A percentile compares a stretch with the other conserved stretches of the same genome.
Conservation (phyloP, 2,329 filamentous ascomycete genomes). For the Camillea tinctor region DNA sequence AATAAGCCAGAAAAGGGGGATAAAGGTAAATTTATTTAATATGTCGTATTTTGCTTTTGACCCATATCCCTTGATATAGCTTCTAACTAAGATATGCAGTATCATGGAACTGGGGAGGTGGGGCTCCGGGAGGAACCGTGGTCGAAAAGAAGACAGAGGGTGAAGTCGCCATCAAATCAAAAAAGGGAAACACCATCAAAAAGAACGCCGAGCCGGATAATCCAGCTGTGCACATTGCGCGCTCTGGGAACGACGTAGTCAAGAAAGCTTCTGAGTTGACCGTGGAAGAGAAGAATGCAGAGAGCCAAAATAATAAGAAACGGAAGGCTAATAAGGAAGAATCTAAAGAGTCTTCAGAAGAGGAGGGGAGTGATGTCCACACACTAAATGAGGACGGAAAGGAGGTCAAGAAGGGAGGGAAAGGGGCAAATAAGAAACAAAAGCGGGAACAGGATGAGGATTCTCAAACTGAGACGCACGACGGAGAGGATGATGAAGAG, state of each 20-base stretch:
- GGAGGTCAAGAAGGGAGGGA: slow-evolving; percentile 27
- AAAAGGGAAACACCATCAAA: slow-evolving; percentile 62
- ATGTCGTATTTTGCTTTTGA: not conserved
- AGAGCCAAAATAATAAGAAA: slow-evolving; percentile 21
- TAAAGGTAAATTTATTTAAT: slow-evolving; percentile 21
- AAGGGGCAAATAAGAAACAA: slow-evolving; percentile 30
- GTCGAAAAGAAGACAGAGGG: slow-evolving; percentile 61
- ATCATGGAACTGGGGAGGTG: slow-evolving; percentile 60
- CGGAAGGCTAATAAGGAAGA: slow-evolving; percentile 12
- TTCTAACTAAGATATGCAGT: slow-evolving; percentile 40
- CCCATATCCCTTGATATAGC: slow-evolving; percentile 5
- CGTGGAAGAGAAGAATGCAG: slow-evolving; percentile 46
- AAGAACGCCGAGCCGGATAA: slow-evolving; percentile 60
- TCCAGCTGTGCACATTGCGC: slow-evolving; percentile 58
- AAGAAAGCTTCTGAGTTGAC: slow-evolving; percentile 61
- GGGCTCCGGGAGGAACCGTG: slow-evolving; percentile 56
- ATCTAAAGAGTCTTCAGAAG: not conserved
- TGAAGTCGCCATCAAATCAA: slow-evolving; percentile 58
- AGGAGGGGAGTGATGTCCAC: slow-evolving; percentile 10
- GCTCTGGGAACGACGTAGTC: slow-evolving; percentile 63
- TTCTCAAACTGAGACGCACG: slow-evolving; percentile 18
- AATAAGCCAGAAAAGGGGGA: slow-evolving; percentile 24
- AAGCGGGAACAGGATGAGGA: slow-evolving; percentile 24
- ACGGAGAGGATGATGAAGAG: slow-evolving; percentile 9
- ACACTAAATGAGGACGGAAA: slow-evolving; percentile 19